Evolutionary conservation across 2,329 filamentous ascomycete species (phyloP), one percentile per base, ranked within the genome.

Genomic region (Blastomyces emzantsi): DNA sequence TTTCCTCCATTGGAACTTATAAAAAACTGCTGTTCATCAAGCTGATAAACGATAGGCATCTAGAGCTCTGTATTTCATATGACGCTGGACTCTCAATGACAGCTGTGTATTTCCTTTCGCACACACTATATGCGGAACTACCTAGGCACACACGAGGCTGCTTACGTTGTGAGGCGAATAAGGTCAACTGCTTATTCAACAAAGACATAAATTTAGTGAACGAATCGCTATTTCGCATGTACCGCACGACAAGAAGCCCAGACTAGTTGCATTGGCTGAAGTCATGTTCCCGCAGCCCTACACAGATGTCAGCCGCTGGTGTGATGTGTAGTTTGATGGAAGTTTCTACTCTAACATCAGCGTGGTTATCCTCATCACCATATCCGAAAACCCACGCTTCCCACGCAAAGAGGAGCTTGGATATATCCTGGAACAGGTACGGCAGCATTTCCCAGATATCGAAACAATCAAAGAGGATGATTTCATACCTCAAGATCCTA

Each of bases 21-120:
- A n/a, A n/a, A n/a, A n/a, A n/a, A n/a, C n/a, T n/a, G n/a, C n/a
- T n/a, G n/a, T 11, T 30, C 30, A 58, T n/a, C 17, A 58, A 58
- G 41, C 33, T 41, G 30, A 58, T 58, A 41, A 57, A 57, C 19
- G 17, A 57, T 41, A 57, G 55, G 17, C 55, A 17, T 57, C 55
- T 30, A 39, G 55, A 57, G n/a, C 55, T 36, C 30, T 19, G 30
- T 41, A 41, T 57, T 57, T 58, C 55, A 11, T 58, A 58, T 58
- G 55, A 58, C 4, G 55, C 55, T 41, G 15, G 30, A 22, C 11
- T 58, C 33, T 58, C 55, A 58, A 58, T 1, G 19, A 58, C 55
- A 43, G 11, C 33, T 58, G n/a, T 36, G 22, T 17, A 39, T 4
- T 11, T 39, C 30, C 11, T 58, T 41, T 58, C 55, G 1, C 19